phyloP scores from a whole-genome alignment of 2,329 filamentous ascomycete species.

The Amylocarpus encephaloides region DNA sequence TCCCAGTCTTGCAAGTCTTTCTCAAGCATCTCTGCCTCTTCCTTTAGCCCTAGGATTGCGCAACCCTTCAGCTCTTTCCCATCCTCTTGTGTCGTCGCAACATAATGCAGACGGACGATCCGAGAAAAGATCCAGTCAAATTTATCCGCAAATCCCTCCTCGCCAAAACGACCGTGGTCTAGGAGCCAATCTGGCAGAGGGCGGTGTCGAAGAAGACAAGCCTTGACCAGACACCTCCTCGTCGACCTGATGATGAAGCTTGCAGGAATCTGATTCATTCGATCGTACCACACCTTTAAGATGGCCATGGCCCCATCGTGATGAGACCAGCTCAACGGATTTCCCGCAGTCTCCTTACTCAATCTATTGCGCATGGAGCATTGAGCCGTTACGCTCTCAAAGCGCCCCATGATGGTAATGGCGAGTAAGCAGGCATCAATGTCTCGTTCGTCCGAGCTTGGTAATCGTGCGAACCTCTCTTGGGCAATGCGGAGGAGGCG shows the following conservation, averaged over 20 bases:
- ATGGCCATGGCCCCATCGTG: conserved; percentile 30
- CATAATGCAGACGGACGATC: conserved; percentile 19
- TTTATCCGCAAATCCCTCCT: conserved; percentile 26
- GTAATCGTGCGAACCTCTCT: background rate
- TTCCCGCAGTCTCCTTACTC: background rate
- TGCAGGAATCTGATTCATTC: conserved; percentile 1
- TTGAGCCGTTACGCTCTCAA: conserved; percentile 7
- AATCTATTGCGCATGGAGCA: background rate
- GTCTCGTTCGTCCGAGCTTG: conserved; percentile 4
- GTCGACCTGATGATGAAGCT: conserved; percentile 27
- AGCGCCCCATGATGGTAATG: conserved; percentile 17
- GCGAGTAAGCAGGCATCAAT: conserved; percentile 17
- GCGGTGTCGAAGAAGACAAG: conserved; percentile 22
- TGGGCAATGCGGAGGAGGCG: conserved; percentile 17
- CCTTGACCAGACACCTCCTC: conserved; percentile 27
- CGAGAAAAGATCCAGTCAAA: conserved; percentile 27
- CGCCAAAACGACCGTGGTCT: conserved; percentile 28
- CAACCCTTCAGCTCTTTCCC: background rate
- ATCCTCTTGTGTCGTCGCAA: background rate
- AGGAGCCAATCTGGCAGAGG: conserved; percentile 29
- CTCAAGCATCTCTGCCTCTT: conserved; percentile 11
- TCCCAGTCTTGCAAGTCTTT: conserved; percentile 8
- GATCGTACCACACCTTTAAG: conserved; percentile 28
- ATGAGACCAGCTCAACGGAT: conserved; percentile 34
- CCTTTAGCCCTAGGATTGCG: conserved; percentile 1